Evolutionary conservation across 129 eudicot genomes (phyloP).

Genomic region (Glebionis coronaria): DNA sequence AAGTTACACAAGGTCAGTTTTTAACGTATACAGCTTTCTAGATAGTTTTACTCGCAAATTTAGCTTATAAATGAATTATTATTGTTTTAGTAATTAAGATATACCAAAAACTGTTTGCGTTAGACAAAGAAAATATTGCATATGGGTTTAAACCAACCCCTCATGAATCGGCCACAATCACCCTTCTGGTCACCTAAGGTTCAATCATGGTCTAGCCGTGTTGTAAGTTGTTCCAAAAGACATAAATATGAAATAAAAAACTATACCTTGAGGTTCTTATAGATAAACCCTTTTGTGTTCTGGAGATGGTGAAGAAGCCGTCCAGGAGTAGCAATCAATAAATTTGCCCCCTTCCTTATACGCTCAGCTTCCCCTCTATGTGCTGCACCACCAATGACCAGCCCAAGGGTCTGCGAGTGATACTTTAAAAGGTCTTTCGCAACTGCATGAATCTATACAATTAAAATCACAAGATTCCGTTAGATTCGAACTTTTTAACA

Average conservation of each 20-base stretch:
- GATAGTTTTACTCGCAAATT: too few relatives aligned
- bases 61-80: too few relatives aligned
- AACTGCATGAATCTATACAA: constrained; percentile 79
- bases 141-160: too few relatives aligned
- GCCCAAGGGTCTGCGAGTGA: constrained; percentile 78
- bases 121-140: too few relatives aligned
- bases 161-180: too few relatives aligned
- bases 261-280: constrained; percentile 64
- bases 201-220: too few relatives aligned
- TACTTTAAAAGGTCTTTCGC: constrained; percentile 80
- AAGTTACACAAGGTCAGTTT: too few relatives aligned
- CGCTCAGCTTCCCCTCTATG: constrained; percentile 78
- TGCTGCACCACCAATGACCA: constrained; percentile 81
- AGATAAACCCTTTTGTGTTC: constrained; percentile 84
- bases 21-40: too few relatives aligned
- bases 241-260: neutral
- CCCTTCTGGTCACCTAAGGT: too few relatives aligned
- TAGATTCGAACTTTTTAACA: neutral
- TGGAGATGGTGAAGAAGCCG: constrained; percentile 93
- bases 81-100: too few relatives aligned
- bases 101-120: too few relatives aligned
- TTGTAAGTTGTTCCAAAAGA: neutral
- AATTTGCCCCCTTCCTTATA: constrained; percentile 81
- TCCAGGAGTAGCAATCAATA: constrained; percentile 87
- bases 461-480: neutral